Conservation (phyloP, 306 rosid genomes). For the Senna siamea region DNA sequence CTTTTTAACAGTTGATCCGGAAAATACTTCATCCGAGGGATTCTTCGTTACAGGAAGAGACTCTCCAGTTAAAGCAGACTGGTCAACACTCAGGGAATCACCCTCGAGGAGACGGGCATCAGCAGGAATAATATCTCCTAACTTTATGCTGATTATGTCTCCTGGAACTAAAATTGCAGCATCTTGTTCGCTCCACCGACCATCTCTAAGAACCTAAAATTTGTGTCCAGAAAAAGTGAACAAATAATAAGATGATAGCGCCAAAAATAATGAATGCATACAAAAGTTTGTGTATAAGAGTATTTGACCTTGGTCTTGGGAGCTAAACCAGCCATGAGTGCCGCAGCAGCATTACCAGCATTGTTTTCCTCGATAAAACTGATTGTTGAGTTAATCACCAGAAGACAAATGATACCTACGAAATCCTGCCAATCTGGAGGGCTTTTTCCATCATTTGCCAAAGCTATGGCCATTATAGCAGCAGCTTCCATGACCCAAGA, state of each 20-base stretch:
- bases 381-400: conserved; percentile 92
- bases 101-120: conserved; percentile 99
- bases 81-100: conserved; percentile 96
- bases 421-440: conserved; percentile 99
- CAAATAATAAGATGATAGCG: conserved; percentile 17
- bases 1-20: conserved; percentile 97
- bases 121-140: conserved; percentile 97
- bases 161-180: conserved; percentile 97
- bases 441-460: conserved; percentile 85
- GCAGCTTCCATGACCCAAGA: conserved; percentile 99
- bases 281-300: not conserved
- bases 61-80: conserved; percentile 97
- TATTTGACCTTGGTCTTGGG: conserved; percentile 88
- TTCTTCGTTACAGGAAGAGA: conserved; percentile 94
- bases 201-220: conserved; percentile 86
- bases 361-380: conserved; percentile 95
- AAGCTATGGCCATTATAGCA: conserved; percentile 93
- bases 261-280: conserved; percentile 5
- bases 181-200: conserved; percentile 93
- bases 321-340: conserved; percentile 99
- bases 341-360: conserved; percentile 99
- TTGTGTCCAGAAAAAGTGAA: conserved; percentile 33
- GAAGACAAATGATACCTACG: conserved; percentile 75
- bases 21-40: conserved; percentile 93
- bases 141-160: conserved; percentile 90